Base-by-base conservation (phyloP, 345 rosid genomes). In the Cardamine occulta region DNA sequence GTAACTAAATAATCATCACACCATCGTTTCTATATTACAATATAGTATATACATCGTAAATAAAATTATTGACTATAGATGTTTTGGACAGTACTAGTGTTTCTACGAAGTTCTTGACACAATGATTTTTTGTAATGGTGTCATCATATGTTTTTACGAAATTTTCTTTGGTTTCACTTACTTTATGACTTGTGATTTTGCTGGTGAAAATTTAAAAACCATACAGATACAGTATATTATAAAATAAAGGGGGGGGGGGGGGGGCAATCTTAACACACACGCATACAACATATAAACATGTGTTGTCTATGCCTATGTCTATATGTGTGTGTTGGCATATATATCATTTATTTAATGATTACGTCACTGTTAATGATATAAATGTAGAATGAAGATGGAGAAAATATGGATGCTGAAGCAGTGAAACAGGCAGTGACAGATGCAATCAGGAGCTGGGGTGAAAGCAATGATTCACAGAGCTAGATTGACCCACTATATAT, bases 361-460 rank as follows among this genome's bases (percentile, higher is more conserved):
- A 52, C 21, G 47, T 68, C 65, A 70, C 55, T 39, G 53, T 35
- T 69, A 57, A 66, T 64, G 35, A 28, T 65, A 26, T 17, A 68
- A 63, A 21, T 58, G 82, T 86, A 93, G 98, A 84, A 83, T 72
- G 90, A 84, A 74, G 89, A 87, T 62, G 81, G 88, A 78, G 83
- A 81, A 18, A 70, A 51, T 47, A 77, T 88, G 64, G 91, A 87
- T 71, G 88, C 86, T 74, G 85, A 88, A 69, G 87, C 82, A 74
- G 91, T 93, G 82, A 83, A 89, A 80, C 88, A 85, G 69, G 90
- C 91, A 65, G 90, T 90, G 58, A 68, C 85, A 61, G 86, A 84
- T 57, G 91, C 95, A 37, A 84, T 90, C 45, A 78, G 80, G 77
- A 88, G 76, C 63, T 90, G 95, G 95, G 82, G 80, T 66, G 78